Base-by-base conservation (phyloP, 371 early-diverging fungal genomes). In the Mortierella sp. region DNA sequence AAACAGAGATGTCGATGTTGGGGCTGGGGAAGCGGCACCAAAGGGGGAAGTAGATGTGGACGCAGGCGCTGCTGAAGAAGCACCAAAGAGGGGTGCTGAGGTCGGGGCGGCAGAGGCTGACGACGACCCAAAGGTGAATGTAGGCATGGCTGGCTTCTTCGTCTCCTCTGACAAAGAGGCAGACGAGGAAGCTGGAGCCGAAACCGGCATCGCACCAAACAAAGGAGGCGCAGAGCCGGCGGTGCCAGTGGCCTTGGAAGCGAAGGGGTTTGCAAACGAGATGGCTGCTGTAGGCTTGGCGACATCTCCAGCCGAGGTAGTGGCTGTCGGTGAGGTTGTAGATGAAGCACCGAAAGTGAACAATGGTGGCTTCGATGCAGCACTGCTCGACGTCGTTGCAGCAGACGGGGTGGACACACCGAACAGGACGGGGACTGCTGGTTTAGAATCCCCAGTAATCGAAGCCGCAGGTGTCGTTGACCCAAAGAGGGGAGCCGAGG, bases 221-320 rank as follows among this genome's bases (percentile, higher is more conserved):
- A 61, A 43, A 14, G 46, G 27, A 19, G 61, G 37, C 23, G 53
- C n/a, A 14, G 61, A 53, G 37, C 37, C 37, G 14, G 37, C 14
- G 43, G 30, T n/a, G 30, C 32, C 34, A 4, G 44, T 34, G 3
- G 52, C 9, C 32, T 60, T 60, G 26, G 52, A 2, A 23, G 53
- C 53, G 47, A 61, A 61, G 2, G 61, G 61, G 21, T 61, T 61
- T 4, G 47, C 52, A 15, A 59, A 42, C 27, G 56, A 37, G 34
- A 34, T 24, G 37, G 51, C 24, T 23, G 47, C 21, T 9, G 47
- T 4, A 51, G 41, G 30, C 43, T 50, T 60, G 37, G 17, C 8
- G 37, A 15, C 31, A 12, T 34, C 28, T 17, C 46, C 31, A 11
- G 44, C 15, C 1, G 60, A 8, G 3, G 50, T 17, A 4, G 53